Conservation (phyloP, 495 filamentous ascomycete species). For the Penicillium pulvis region DNA sequence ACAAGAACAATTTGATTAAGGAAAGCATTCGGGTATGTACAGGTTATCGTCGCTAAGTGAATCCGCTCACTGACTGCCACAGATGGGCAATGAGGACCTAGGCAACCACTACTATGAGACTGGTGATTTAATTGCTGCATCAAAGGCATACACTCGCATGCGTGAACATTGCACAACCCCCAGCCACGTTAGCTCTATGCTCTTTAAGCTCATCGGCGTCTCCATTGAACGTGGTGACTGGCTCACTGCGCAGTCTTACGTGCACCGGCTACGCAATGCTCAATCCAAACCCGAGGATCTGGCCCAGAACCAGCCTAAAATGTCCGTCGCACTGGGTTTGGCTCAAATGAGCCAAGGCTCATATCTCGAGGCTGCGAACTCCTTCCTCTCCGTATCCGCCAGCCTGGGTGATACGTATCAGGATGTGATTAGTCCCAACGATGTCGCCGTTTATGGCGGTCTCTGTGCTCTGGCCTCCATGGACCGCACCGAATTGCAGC, state of each 20-base stretch:
- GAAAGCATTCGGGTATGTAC: conserved; percentile 85
- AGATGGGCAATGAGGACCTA: conserved; percentile 81
- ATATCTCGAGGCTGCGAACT: conserved; percentile 71
- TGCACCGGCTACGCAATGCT: conserved; percentile 62
- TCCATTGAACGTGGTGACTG: conserved; percentile 68
- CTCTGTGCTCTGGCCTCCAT: conserved; percentile 90
- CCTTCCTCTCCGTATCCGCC: conserved; percentile 63
- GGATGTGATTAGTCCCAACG: conserved; percentile 77
- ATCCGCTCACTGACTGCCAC: conserved; percentile 15
- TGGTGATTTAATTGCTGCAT: conserved; percentile 62
- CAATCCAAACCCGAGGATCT: conserved; percentile 62
- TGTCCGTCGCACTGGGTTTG: conserved; percentile 69
- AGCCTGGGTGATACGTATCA: conserved; percentile 61
- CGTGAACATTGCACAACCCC: conserved; percentile 71
- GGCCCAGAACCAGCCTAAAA: conserved; percentile 62
- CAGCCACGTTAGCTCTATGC: conserved; percentile 72
- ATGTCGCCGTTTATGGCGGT: conserved; percentile 89
- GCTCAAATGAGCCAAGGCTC: conserved; percentile 64
- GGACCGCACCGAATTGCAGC: conserved; percentile 74
- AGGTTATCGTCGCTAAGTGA: neutral
- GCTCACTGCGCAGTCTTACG: conserved; percentile 65
- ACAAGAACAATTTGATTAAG: conserved; percentile 97
- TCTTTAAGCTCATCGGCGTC: conserved; percentile 66
- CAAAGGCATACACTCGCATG: conserved; percentile 72
- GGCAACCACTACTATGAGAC: conserved; percentile 67